Conservation (phyloP, 371 early-diverging fungal genomes). For the Apophysomyces elegans region DNA sequence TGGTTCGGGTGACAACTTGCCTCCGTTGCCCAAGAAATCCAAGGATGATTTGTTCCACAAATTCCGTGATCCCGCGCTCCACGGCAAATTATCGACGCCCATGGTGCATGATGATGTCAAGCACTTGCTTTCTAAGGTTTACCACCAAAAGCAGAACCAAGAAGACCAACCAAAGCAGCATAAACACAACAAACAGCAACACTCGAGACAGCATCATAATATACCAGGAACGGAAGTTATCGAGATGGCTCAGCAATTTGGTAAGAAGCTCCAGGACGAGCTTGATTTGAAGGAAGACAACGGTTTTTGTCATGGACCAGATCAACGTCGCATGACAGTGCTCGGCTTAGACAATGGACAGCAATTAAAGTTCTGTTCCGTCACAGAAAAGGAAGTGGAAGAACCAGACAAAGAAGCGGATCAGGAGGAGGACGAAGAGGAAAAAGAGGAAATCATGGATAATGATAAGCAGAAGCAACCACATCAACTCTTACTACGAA, state of each 20-base stretch:
- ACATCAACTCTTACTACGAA: not conserved
- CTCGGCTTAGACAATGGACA: constrained; percentile 9
- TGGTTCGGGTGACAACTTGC: constrained; percentile 9
- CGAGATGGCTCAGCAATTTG: not conserved
- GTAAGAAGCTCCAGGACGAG: not conserved
- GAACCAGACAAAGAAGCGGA: constrained; percentile 15
- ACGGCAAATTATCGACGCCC: constrained; percentile 51
- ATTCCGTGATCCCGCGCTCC: constrained; percentile 52
- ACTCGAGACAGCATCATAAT: constrained; percentile 2
- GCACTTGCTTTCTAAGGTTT: constrained; percentile 54
- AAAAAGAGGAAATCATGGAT: not conserved
- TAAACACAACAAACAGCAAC: not conserved
- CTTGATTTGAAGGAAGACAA: not conserved
- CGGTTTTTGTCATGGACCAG: not conserved
- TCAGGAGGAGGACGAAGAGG: constrained; percentile 3
- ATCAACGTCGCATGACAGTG: constrained; percentile 5
- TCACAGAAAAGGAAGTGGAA: constrained; percentile 16
- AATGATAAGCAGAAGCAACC: not conserved
- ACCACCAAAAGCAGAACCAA: constrained; percentile 16
- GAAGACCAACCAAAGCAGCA: not conserved
- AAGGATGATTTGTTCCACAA: constrained; percentile 27
- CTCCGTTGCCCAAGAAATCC: not conserved
- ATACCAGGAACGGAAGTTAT: not conserved
- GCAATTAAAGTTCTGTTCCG: constrained; percentile 14
- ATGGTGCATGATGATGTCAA: constrained; percentile 58